phyloP scores from a whole-genome alignment of 148 eudicot species.

The Hydrangea macrophylla region DNA sequence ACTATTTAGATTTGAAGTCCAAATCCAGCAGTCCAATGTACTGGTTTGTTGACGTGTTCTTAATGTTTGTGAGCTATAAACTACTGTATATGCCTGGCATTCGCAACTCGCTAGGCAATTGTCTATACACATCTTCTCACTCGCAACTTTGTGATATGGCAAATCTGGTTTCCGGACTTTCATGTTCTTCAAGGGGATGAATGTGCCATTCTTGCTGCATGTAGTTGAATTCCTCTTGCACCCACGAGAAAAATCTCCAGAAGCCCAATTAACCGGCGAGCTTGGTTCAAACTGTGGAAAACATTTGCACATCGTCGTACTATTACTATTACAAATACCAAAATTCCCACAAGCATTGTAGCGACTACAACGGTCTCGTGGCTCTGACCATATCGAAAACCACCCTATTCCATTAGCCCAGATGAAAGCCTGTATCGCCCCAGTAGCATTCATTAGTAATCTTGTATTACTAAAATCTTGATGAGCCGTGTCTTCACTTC shows the following conservation, averaged over 20 bases:
- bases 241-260: conserved; percentile 10
- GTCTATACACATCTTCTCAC: background rate
- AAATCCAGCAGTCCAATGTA: too few species aligned
- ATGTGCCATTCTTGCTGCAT: background rate
- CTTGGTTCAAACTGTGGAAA: conserved; percentile 10
- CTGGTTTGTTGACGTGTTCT: too few species aligned
- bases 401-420: background rate
- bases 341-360: conserved; percentile 18
- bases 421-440: too few species aligned
- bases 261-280: background rate
- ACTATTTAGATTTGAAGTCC: too few species aligned
- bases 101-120: too few species aligned
- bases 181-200: background rate
- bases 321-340: background rate
- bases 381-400: conserved; percentile 14
- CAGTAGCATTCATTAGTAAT: too few species aligned
- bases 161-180: background rate
- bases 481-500: too few species aligned
- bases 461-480: too few species aligned
- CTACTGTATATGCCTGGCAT: too few species aligned
- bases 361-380: background rate
- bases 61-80: too few species aligned
- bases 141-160: background rate
- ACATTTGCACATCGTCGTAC: conserved; percentile 7
- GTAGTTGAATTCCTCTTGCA: background rate